Conservation (phyloP, 202 grass and related monocot species). For the Cymbopogon flexuosus region DNA sequence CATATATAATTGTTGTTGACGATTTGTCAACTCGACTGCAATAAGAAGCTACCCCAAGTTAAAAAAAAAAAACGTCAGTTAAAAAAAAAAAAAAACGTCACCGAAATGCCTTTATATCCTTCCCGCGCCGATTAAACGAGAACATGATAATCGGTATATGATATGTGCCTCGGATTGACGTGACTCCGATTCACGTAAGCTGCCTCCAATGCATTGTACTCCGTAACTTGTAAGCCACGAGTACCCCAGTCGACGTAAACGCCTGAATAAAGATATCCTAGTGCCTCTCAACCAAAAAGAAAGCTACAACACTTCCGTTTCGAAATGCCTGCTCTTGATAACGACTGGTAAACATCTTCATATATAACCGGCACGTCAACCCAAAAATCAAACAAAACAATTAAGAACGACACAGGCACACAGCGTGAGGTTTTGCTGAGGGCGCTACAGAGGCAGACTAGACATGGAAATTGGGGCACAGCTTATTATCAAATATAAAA, state of each 20-base stretch:
- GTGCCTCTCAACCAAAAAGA: neutral
- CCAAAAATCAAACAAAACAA: neutral
- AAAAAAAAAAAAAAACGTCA: no score
- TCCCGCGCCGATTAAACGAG: no score
- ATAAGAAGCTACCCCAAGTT: no score
- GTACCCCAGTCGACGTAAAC: neutral
- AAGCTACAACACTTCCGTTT: neutral
- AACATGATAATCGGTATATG: no score
- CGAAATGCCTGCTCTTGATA: neutral
- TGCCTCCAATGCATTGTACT: no score
- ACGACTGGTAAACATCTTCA: neutral
- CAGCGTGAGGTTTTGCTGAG: neutral
- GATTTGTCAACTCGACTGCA: no score
- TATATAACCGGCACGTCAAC: neutral
- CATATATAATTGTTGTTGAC: no score
- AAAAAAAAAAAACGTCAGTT: no score
- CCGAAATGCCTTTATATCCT: no score
- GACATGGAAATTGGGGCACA: conserved; percentile 16
- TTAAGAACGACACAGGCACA: neutral
- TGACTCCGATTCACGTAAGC: no score
- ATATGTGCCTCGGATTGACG: no score
- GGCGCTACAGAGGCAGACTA: conserved; percentile 12
- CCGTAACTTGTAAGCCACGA: no score
- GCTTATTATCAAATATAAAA: conserved; percentile 5
- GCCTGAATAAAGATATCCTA: neutral